Evolutionary conservation across 768 basidiomycete species (phyloP), one percentile per base, ranked within the genome.

Genomic region (Roridomyces roridus): DNA sequence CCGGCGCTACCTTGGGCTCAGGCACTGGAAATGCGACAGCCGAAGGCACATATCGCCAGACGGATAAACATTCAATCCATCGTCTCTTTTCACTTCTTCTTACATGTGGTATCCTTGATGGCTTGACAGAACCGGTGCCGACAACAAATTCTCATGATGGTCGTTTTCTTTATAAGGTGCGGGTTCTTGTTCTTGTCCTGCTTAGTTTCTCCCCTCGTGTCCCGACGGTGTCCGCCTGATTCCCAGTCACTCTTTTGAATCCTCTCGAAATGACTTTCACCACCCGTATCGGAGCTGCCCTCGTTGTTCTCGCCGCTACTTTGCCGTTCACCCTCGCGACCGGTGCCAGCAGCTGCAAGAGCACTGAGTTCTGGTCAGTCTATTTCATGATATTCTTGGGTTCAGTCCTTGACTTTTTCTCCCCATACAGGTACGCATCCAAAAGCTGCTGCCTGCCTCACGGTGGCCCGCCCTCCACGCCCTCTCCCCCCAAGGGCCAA

Each of bases 401-500:
- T 18, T 20, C 46, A 11, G n/a, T 25, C 31, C 20, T 2, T 40
- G 6, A 35, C 23, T 36, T 29, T 39, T n/a, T 20, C 45, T 25
- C 18, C 46, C 17, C n/a, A n/a, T n/a, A n/a, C 29, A 76, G 74
- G 68, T 77, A 68, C 51, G 41, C 57, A 1, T 49, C 46, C 21
- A 73, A 72, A 58, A 63, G 63, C n/a, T 79, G 74, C 65, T 84
- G 83, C 65, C 66, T 84, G 55, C 77, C 76, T 14, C 44, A 64
- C 39, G 84, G 83, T 43, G 73, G 75, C 1, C 69, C 76, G 17
- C 52, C 69, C 15, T 66, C 64, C 40, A 72, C 78, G 6, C 76
- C 79, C 6, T 45, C 71, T n/a, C 83, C 84, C n/a, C 83, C 84
- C 23, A 71, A 71, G 40, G 80, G 77, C 43, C 73, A 68, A 23